Evolutionary conservation across 2,329 filamentous ascomycete genomes (phyloP).

Genomic region (Didymella exigua): DNA sequence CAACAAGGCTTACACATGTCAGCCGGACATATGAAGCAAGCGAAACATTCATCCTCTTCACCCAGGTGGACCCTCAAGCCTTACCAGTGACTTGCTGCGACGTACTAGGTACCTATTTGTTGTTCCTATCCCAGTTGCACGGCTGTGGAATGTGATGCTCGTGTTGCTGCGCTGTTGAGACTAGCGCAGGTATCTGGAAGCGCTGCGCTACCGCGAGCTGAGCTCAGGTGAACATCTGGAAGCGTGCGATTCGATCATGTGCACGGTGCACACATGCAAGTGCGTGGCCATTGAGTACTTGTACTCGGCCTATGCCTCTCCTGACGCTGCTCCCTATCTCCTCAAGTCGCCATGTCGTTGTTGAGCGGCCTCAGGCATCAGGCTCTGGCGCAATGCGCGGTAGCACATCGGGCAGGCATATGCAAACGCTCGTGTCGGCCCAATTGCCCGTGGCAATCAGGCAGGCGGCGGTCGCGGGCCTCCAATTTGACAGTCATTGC

Average conservation of each 20-base stretch:
- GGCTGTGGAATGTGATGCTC: constrained; percentile 1
- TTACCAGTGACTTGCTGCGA: neutral
- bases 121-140: neutral
- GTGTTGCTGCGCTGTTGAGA: constrained; percentile 5
- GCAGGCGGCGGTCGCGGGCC: neutral
- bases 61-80: too few species aligned
- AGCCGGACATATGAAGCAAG: neutral
- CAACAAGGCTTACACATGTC: neutral
- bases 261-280: constrained; percentile 11
- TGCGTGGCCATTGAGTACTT: constrained; percentile 10
- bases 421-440: constrained; percentile 1
- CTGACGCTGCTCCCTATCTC: neutral
- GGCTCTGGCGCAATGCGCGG: constrained; percentile 1
- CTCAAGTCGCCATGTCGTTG: constrained; percentile 6
- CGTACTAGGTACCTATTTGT: neutral
- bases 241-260: constrained; percentile 12
- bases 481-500: constrained; percentile 1
- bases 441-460: constrained; percentile 4
- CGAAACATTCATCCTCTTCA: neutral
- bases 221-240: constrained; percentile 8
- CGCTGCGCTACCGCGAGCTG: constrained; percentile 3
- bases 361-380: constrained; percentile 8
- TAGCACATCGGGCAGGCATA: constrained; percentile 2
- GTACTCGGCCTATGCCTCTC: constrained; percentile 12
- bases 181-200: constrained; percentile 11